Conservation (phyloP, 768 basidiomycete species). For the Asterophora lycoperdoides region DNA sequence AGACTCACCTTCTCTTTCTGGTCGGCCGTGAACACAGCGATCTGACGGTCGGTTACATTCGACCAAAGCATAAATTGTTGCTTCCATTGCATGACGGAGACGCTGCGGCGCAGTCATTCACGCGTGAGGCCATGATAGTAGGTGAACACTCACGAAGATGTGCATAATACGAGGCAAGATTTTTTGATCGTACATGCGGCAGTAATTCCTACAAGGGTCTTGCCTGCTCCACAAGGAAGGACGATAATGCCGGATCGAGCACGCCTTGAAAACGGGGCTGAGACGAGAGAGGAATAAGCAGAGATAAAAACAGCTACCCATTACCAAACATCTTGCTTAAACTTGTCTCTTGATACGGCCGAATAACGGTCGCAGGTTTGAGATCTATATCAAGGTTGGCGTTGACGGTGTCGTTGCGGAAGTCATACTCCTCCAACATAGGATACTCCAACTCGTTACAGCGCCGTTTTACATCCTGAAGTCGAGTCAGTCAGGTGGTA, state of each 20-base stretch:
- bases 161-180: slow-evolving; percentile 94
- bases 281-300: slow-evolving; percentile 2
- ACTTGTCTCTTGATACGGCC: slow-evolving; percentile 98
- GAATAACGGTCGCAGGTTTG: slow-evolving; percentile 95
- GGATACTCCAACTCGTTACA: slow-evolving; percentile 97
- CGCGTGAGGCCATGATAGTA: slow-evolving; percentile 6
- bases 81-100: slow-evolving; percentile 98
- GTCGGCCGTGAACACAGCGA: slow-evolving; percentile 96
- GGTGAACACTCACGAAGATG: slow-evolving; percentile 76
- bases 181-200: slow-evolving; percentile 99
- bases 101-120: slow-evolving; percentile 36
- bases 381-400: slow-evolving; percentile 97
- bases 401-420: slow-evolving; percentile 94
- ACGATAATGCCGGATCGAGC: slow-evolving; percentile 98
- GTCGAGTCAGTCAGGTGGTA: slow-evolving; percentile 3
- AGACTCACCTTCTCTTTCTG: slow-evolving; percentile 87
- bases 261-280: slow-evolving; percentile 51
- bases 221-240: slow-evolving; percentile 96
- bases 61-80: slow-evolving; percentile 99
- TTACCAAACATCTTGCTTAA: slow-evolving; percentile 99
- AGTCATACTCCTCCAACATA: slow-evolving; percentile 99
- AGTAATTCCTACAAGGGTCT: slow-evolving; percentile 98
- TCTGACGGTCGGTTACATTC: slow-evolving; percentile 93
- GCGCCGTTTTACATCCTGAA: slow-evolving; percentile 89
- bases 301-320: slow-evolving; percentile 50